Evolutionary conservation across 345 rosid genomes (phyloP), one percentile per base, ranked within the genome.

Genomic region (Ailanthus altissimus): DNA sequence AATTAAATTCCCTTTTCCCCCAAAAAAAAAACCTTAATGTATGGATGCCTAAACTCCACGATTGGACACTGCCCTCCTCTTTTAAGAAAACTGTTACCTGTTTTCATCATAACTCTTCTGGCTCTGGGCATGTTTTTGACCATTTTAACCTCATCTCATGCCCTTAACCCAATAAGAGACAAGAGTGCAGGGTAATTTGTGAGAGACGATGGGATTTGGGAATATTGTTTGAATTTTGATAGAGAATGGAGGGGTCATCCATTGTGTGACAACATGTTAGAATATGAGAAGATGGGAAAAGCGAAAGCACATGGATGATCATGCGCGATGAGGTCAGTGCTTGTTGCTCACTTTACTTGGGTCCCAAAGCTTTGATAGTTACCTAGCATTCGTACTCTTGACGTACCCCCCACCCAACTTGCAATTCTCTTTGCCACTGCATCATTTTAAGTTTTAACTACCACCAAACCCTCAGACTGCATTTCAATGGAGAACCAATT

Each of bases 11-110:
- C 32, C 26, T 7, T 28, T 5, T 4, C 25, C 26, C 12, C 66
- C 23, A 32, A 18, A 21, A 68, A 26, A 65, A 54, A 4, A 11
- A 42, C 80, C 72, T 70, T 47, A 84, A 75, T 45, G 85, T 75
- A 75, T 80, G 85, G 88, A 82, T 53, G 59, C 66, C 83, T 72
- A 36, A 15, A 72, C 79, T 79, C 81, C 85, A 82, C 81, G 76
- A 76, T 75, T 26, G 77, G 81, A 78, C 75, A 28, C 6, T 75
- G 76, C 61, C 77, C 74, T 80, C 75, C 83, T 66, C 78, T 83
- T 78, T 61, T 58, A 66, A 62, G 75, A 64, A 70, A 58, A 40
- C 57, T 68, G 21, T 69, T 60, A 47, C 14, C 42, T 77, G 10
- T 5, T 61, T 8, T 66, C 57, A 28, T 40, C 40, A 6, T 49